Base-by-base conservation (phyloP, 192 early-diverging fungal species). In the Entomortierella chlamydospora region DNA sequence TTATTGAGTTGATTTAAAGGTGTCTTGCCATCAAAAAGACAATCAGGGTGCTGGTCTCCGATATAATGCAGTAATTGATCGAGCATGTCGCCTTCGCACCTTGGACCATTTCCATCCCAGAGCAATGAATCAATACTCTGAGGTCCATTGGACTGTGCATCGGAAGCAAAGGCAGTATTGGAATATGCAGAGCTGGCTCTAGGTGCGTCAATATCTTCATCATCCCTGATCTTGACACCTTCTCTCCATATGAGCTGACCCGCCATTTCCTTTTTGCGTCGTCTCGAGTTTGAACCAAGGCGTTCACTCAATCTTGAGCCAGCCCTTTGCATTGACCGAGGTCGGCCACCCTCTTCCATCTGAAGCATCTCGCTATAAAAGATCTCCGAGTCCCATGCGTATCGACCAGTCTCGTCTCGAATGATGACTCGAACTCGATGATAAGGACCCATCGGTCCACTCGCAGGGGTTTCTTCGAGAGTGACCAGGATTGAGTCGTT, bases 301-400 rank as follows among this genome's bases (percentile, higher is more conserved):
- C 76, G 76, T 11, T 79, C 76, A 45, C 76, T 70, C 51, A 65
- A 17, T 25, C 76, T 47, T 23, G 76, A 79, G 0, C 64, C 54
- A 1, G 64, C 13, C 25, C 64, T 23, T 7, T 64, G 62, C 23
- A 64, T 43, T 26, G 78, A 81, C 47, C 52, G 56, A 13, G 71
- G 66, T 31, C 60, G 58, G 39, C n/a, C 23, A 6, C 13, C 15
- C 15, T 70, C 68, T 10, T 69, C 64, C 18, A 70, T 28, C 26
- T 84, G 26, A 30, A 78, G 70, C 56, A 70, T 52, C 53, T 74
- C 72, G 13, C 89, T 84, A 74, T 89, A 93, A 77, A 94, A 94
- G n/a, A 93, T 64, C 39, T 87, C 81, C 10, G 85, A 83, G 61
- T 96, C 94, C 95, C 95, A 96, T 4, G 86, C 83, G 81, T 94